Conservation (phyloP, 176 grass and related monocot genomes). For the Lolium multiflorum region DNA sequence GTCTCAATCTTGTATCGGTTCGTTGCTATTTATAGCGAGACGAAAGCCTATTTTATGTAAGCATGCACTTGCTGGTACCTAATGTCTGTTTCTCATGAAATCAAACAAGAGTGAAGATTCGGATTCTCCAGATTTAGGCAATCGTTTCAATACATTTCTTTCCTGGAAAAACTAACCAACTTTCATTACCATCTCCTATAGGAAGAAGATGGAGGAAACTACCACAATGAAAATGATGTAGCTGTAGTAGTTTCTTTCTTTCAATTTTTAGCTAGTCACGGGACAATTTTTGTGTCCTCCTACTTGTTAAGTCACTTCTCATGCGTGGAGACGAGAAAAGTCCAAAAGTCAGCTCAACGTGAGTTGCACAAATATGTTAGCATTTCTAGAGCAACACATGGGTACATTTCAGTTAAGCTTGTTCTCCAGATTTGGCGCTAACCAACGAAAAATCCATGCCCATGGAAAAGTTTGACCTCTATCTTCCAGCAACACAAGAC, state of each 20-base stretch:
- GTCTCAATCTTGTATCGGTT: no score
- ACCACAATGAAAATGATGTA: background rate
- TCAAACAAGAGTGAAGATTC: background rate
- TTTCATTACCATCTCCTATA: background rate
- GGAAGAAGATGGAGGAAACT: no score
- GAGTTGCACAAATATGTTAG: background rate
- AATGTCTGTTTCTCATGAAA: no score
- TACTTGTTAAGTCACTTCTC: background rate
- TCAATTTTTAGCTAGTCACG: background rate
- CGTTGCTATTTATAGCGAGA: no score
- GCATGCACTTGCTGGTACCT: no score
- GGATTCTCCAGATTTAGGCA: background rate
- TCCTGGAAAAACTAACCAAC: background rate
- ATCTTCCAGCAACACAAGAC: background rate
- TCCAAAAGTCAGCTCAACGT: constrained; percentile 30
- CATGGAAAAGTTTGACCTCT: constrained; percentile 41
- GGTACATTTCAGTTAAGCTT: constrained; percentile 21
- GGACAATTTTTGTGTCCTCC: background rate
- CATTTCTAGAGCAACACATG: constrained; percentile 19
- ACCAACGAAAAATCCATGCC: background rate
- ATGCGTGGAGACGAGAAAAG: background rate
- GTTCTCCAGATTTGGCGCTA: constrained; percentile 7
- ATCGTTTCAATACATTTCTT: background rate
- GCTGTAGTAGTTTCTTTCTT: background rate
- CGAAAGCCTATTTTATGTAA: no score